Conservation (phyloP, 805 yeast species). For the Candida peoriensis region DNA sequence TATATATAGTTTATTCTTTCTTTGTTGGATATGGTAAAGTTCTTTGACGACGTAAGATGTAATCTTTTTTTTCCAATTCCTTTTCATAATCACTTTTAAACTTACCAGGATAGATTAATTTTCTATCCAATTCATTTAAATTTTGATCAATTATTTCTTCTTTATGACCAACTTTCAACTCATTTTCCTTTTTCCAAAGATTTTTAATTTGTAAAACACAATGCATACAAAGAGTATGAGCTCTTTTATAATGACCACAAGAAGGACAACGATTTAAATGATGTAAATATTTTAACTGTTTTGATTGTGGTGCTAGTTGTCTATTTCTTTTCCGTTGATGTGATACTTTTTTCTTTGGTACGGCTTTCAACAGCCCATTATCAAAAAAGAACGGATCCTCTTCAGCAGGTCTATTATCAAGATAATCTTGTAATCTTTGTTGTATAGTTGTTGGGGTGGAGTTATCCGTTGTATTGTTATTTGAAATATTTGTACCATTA, state of each 20-base stretch:
- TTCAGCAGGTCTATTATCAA: constrained; percentile 21
- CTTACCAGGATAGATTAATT: constrained; percentile 72
- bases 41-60: constrained; percentile 49
- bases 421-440: constrained; percentile 33
- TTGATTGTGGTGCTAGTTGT: constrained; percentile 76
- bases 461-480: constrained; percentile 1
- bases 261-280: constrained; percentile 90
- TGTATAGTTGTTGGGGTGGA: constrained; percentile 23
- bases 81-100: constrained; percentile 40
- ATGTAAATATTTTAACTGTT: constrained; percentile 69
- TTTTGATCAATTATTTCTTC: constrained; percentile 26
- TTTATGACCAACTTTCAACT: constrained; percentile 23
- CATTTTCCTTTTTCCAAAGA: constrained; percentile 53
- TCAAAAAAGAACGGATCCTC: constrained; percentile 43
- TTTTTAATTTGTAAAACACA: constrained; percentile 80
- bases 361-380: constrained; percentile 79
- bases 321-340: constrained; percentile 81
- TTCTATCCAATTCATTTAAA: constrained; percentile 53
- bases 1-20: constrained; percentile 23
- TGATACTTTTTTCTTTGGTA: constrained; percentile 90
- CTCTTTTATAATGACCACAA: constrained; percentile 88
- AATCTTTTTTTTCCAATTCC: constrained; percentile 47
- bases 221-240: constrained; percentile 88
- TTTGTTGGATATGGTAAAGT: constrained; percentile 56
- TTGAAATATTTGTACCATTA: constrained; percentile 7